Conservation (phyloP, 140 eudicot species). For the Cichorium intybus region DNA sequence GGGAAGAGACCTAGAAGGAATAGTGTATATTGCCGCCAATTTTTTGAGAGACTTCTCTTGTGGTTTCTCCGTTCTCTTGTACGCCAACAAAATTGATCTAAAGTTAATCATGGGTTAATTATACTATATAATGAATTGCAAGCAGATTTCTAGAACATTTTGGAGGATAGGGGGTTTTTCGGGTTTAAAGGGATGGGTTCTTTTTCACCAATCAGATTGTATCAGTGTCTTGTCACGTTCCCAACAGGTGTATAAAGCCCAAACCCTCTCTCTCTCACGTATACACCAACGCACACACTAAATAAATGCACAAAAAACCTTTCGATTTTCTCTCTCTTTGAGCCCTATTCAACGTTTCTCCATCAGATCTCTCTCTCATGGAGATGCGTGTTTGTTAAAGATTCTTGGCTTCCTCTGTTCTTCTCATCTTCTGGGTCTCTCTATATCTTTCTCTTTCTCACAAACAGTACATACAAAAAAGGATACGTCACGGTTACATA, state of each 20-base stretch:
- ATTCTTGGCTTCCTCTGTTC: constrained; percentile 3
- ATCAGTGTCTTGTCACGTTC: too few relatives aligned
- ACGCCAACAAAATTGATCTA: background rate
- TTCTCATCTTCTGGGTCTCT: constrained; percentile 16
- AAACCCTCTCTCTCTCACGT: constrained; percentile 18
- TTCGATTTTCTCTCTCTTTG: constrained; percentile 21
- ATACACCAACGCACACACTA: constrained; percentile 20
- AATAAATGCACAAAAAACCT: constrained; percentile 31
- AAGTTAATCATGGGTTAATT: too few relatives aligned
- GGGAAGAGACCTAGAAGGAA: constrained; percentile 32
- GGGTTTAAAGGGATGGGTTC: too few relatives aligned
- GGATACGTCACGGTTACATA: background rate
- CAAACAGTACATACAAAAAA: background rate
- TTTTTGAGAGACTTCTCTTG: background rate
- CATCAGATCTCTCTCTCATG: constrained; percentile 50
- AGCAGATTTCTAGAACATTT: too few relatives aligned
- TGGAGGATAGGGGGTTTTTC: too few relatives aligned
- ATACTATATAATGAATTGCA: too few relatives aligned
- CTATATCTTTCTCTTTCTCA: constrained; percentile 12
- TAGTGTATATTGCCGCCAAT: constrained; percentile 53
- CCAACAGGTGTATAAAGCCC: too few relatives aligned
- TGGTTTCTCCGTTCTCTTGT: background rate
- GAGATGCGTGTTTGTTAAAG: constrained; percentile 36
- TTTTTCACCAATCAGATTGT: too few relatives aligned
- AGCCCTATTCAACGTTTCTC: constrained; percentile 35